Percentiles rank a stretch among this genome's conserved stretches.
phyloP scores from a whole-genome alignment of 768 basidiomycete species.

The Lanmaoa pseudosensibilis region DNA sequence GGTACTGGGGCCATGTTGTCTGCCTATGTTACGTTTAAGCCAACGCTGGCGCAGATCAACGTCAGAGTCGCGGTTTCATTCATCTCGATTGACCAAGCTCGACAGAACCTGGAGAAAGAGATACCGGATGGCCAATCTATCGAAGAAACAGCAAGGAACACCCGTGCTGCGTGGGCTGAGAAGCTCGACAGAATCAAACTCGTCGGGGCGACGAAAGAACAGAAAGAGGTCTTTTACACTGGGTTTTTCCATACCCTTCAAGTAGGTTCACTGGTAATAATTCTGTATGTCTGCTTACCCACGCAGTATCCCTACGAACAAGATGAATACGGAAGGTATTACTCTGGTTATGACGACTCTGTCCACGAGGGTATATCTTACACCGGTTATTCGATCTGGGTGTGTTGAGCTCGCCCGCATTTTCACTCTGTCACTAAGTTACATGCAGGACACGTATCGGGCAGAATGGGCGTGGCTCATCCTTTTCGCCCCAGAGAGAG shows the following conservation, averaged over 20 bases:
- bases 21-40: conserved; percentile 50
- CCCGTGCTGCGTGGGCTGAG: conserved; percentile 56
- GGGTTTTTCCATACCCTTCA: conserved; percentile 63
- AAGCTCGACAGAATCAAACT: conserved; percentile 54
- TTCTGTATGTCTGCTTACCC: neutral
- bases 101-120: conserved; percentile 50
- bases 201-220: conserved; percentile 47
- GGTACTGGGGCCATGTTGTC: conserved; percentile 47
- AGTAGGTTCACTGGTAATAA: conserved; percentile 30
- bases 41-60: conserved; percentile 38
- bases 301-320: conserved; percentile 76
- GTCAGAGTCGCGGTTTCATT: conserved; percentile 72
- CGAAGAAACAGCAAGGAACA: conserved; percentile 49
- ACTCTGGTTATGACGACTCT: conserved; percentile 71
- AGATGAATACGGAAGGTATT: conserved; percentile 64
- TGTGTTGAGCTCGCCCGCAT: conserved; percentile 27
- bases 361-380: conserved; percentile 70
- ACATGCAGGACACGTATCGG: conserved; percentile 69
- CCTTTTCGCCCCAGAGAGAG: conserved; percentile 72
- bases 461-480: conserved; percentile 81
- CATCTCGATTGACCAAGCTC: conserved; percentile 68
- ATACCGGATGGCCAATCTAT: conserved; percentile 47
- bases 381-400: conserved; percentile 81
- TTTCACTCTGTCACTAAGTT: neutral
- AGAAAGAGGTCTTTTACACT: conserved; percentile 57